Base-by-base conservation (phyloP, 805 yeast species). In the Starmerella tilneyi region DNA sequence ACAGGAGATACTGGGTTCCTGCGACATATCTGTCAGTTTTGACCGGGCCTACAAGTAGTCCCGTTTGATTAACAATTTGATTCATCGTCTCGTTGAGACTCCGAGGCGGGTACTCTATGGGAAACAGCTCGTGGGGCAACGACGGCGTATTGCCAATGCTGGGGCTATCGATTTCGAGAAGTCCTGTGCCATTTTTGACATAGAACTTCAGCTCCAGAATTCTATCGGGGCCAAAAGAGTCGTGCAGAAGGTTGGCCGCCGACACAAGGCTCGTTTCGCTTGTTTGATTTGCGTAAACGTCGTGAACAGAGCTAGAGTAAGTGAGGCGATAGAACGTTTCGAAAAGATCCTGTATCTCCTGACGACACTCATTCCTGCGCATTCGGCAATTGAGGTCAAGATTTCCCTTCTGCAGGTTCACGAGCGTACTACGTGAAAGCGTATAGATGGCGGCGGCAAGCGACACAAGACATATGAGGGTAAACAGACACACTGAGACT, bases 391-490 rank as follows among this genome's bases (percentile, higher is more conserved):
- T 48, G 22, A 53, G 35, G 30, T 56, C 59, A 22, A 56, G 45
- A 23, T 55, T 57, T 5, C 49, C 54, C 9, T 22, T 49, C 52
- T 55, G 55, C 41, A 62, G 9, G 84, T 75, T 20, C 7, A 56
- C 44, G 22, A 56, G 39, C 15, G 58, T 54, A 34, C 40, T 35
- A n/a, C 54, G 41, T 9, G 56, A 48, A 26, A 56, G 46, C 17
- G 46, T 47, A 20, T 43, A 51, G 3, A 55, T 54, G 9, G 81
- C 85, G 17, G 82, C 67, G 6, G 92, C 86, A 36, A 86, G 63
- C 2, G 84, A 76, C 23, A 81, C 68, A 39, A 86, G 67, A 1
- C 94, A 82, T 43, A 79, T 65, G 30, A 81, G 64, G 9, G 89
- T 78, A 31, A 83, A 80, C 44, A 79, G 63, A 44, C 81, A 68